Evolutionary conservation across 2,329 filamentous ascomycete species (phyloP).

Genomic region (Microsporum audouinii): DNA sequence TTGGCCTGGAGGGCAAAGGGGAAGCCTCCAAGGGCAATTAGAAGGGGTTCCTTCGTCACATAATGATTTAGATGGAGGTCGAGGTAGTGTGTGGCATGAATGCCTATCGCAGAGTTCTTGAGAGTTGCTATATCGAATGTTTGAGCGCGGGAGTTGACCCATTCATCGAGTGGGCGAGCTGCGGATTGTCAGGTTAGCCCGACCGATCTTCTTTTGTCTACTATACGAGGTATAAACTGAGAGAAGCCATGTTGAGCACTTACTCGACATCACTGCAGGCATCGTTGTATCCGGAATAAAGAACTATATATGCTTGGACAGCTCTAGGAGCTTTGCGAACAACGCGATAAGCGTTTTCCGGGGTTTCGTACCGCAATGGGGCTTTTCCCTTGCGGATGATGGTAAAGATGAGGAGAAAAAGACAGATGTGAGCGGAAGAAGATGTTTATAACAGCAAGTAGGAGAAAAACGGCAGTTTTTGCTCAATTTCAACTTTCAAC

Average conservation of each 20-base stretch:
- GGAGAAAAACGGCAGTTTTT: not conserved
- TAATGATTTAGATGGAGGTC: conserved; percentile 60
- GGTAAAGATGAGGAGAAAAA: not conserved
- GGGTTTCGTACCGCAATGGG: not conserved
- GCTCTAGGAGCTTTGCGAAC: not conserved
- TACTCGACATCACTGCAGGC: not conserved
- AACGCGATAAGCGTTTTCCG: not conserved
- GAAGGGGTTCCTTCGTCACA: conserved; percentile 69
- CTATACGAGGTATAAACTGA: not conserved
- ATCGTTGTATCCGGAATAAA: not conserved
- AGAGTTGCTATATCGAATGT: conserved; percentile 57
- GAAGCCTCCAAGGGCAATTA: conserved; percentile 79
- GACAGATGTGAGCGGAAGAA: not conserved
- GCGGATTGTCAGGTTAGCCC: conserved; percentile 1
- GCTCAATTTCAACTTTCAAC: not conserved
- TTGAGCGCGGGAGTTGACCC: conserved; percentile 43
- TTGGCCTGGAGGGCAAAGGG: conserved; percentile 65
- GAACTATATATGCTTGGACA: not conserved
- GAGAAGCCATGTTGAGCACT: not conserved
- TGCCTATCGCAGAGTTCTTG: conserved; percentile 62
- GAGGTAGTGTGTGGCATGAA: conserved; percentile 86
- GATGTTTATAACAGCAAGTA: not conserved
- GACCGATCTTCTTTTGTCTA: not conserved
- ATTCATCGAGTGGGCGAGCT: conserved; percentile 46
- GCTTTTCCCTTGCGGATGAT: not conserved